Percentiles rank a stretch among this genome's conserved stretches.
These are phyloP conservation scores for Coffea canephora DNA, from an alignment of 257 asterid genomes.

Conservation along the genomic window DNA sequence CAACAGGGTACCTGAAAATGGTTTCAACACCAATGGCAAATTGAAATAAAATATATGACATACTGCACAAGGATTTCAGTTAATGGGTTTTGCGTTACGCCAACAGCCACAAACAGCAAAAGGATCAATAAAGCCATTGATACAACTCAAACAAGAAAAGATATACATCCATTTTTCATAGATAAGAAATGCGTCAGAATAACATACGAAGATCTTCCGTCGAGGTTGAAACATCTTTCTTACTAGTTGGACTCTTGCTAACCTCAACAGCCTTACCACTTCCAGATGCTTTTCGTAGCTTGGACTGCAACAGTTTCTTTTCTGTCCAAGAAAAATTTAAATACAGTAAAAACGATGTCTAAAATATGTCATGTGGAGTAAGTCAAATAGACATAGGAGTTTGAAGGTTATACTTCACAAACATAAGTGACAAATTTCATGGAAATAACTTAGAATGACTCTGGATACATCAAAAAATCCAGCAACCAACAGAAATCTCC, in stretches of 20 bases:
- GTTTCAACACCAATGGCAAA: background rate
- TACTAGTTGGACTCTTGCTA: constrained; percentile 40
- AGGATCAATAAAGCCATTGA: background rate
- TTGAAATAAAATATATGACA: background rate
- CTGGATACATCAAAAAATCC: background rate
- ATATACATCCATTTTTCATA: background rate
- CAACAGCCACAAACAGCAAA: background rate
- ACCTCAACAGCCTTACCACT: constrained; percentile 54
- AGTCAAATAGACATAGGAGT: too few species aligned
- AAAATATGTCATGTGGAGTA: background rate
- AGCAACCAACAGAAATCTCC: background rate
- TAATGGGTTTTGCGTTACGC: background rate
- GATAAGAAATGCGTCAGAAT: background rate
- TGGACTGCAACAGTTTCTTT: constrained; percentile 80
- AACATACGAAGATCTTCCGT: constrained; percentile 88
- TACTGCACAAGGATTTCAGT: background rate
- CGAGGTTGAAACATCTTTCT: constrained; percentile 72
- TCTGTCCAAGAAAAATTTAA: constrained; percentile 50
- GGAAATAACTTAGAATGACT: background rate
- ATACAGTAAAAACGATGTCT: background rate
- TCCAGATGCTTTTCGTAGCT: constrained; percentile 70
- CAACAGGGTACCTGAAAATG: background rate
- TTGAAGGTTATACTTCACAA: background rate
- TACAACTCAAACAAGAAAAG: background rate
- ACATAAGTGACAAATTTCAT: background rate